A percentile compares a stretch with the other conserved stretches of the same genome.
phyloP scores from a whole-genome alignment of 805 yeast genomes.

The Ogataea methylovora region DNA sequence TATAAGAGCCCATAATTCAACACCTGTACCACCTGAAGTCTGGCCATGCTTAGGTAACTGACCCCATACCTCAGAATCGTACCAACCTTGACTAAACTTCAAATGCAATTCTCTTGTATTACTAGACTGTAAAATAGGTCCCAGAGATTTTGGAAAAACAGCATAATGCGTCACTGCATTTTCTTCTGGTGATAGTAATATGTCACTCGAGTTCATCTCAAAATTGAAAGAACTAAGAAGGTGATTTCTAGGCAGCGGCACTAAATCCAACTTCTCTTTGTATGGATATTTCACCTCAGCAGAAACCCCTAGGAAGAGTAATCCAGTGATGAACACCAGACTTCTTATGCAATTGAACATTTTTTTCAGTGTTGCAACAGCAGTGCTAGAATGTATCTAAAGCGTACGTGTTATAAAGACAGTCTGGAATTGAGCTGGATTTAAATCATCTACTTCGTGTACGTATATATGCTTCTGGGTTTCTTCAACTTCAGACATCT shows the following conservation, averaged over 20 bases:
- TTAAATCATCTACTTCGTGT: too few species aligned
- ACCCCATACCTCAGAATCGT: conserved; percentile 91
- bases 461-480: too few species aligned
- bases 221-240: conserved; percentile 68
- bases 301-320: too few species aligned
- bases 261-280: conserved; percentile 52
- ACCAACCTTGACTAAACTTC: conserved; percentile 89
- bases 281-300: conserved; percentile 41
- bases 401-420: too few species aligned
- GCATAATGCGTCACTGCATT: conserved; percentile 38
- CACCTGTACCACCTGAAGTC: conserved; percentile 87
- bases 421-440: too few species aligned
- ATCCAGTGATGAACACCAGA: too few species aligned
- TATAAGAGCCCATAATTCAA: conserved; percentile 83
- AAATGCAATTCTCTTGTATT: conserved; percentile 71
- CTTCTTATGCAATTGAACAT: too few species aligned
- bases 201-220: conserved; percentile 45
- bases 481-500: too few species aligned
- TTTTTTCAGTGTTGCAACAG: too few species aligned
- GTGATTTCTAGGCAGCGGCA: conserved; percentile 68
- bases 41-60: conserved; percentile 64
- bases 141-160: conserved; percentile 73
- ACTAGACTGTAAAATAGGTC: conserved; percentile 64
- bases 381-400: too few species aligned
- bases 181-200: conserved; percentile 14